Evolutionary conservation across 169 alveolate genomes (phyloP), one percentile per base, ranked within the genome.

Genomic region (Plasmodium berghei): DNA sequence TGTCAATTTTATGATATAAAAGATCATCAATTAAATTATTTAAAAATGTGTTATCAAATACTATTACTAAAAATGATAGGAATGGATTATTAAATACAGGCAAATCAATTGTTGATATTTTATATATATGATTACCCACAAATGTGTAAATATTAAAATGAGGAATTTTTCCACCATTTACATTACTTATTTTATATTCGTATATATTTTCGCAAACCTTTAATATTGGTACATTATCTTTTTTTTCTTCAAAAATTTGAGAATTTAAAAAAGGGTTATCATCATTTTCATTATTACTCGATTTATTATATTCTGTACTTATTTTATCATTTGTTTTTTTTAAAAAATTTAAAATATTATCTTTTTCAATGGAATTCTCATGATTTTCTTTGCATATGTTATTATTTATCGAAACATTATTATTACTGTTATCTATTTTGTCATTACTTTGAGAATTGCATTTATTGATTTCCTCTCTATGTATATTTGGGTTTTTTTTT

Each of bases 141-240:
- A 70, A 56, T 69, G 91, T 71, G 20, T 86, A 86, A n/a, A 86
- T 52, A 61, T 49, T 69, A 71, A 86, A 86, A 59, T 86, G 91
- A 4, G 91, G 91, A 5, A 86, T 86, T 86, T 86, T 86, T 0
- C 87, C 20, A 63, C 91, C 91, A 61, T 45, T 72, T 34, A 86
- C 9, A 46, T 45, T 69, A n/a, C 62, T 58, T 26, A 86, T 86
- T 71, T 58, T 52, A 18, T 58, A 54, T 18, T 69, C 87, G 40
- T 86, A 86, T 58, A 86, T 71, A 71, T 86, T 71, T 71, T 86
- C 62, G 40, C 91, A 70, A 3, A 86, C 72, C 64, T 86, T 86
- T 59, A 86, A 71, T 26, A 16, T 69, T 24, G 91, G 73, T 28
- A 86, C n/a, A 20, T 9, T 46, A 48, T 86, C 91, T 54, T 64